phyloP scores from a whole-genome alignment of 2,329 filamentous ascomycete genomes.

The Apiospora sp. region DNA sequence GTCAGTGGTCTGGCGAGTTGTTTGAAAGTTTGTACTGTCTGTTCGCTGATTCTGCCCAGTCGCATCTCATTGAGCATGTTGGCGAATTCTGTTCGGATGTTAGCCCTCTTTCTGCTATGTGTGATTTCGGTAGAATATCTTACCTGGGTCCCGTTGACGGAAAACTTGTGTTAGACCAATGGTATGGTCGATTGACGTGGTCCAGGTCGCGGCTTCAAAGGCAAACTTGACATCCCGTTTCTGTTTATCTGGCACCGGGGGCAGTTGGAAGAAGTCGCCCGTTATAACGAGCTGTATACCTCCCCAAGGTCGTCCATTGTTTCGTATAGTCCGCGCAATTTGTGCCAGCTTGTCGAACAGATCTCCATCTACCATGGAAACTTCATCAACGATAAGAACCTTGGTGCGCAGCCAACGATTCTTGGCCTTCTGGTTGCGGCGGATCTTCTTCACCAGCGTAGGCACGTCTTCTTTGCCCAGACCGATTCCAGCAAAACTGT shows the following conservation, averaged over 20 bases:
- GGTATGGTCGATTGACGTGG: constrained; percentile 90
- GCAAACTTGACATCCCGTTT: constrained; percentile 80
- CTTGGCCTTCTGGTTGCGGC: constrained; percentile 85
- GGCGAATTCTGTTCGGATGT: constrained; percentile 71
- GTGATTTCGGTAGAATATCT: constrained; percentile 31
- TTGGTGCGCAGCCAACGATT: constrained; percentile 89
- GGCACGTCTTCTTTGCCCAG: constrained; percentile 88
- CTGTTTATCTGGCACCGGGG: constrained; percentile 84
- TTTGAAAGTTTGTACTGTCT: constrained; percentile 80
- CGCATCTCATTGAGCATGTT: constrained; percentile 98
- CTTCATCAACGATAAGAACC: constrained; percentile 88
- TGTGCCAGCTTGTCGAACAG: constrained; percentile 95
- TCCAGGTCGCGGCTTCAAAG: constrained; percentile 93
- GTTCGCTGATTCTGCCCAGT: constrained; percentile 79
- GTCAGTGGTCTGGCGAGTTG: constrained; percentile 73
- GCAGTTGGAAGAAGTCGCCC: constrained; percentile 96
- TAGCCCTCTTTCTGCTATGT: constrained; percentile 17
- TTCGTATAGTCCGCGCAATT: constrained; percentile 84
- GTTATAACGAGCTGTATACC: constrained; percentile 96
- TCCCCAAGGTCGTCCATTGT: constrained; percentile 91
- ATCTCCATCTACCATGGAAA: constrained; percentile 98
- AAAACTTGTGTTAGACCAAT: constrained; percentile 96
- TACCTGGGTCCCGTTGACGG: constrained; percentile 85
- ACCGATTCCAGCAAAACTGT: constrained; percentile 95
- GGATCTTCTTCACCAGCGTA: constrained; percentile 88